Base-by-base conservation (phyloP, 1,139 yeast species). In the Protomyces lactucae-debilis region DNA sequence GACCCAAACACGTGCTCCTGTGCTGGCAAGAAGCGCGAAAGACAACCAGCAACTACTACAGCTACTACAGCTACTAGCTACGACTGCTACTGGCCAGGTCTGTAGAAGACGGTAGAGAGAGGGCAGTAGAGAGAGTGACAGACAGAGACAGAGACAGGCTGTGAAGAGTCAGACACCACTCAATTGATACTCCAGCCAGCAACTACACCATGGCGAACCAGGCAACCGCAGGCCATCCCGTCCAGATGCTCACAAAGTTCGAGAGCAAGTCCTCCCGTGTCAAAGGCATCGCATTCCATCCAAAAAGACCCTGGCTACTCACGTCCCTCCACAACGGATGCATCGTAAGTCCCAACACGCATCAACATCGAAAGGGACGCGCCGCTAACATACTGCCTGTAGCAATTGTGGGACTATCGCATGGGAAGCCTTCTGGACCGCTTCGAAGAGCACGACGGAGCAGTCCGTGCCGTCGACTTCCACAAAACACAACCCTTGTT, bases 181-280 rank as follows among this genome's bases (percentile, higher is more conserved):
- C 32, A 28, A 28, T 6, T 28, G 32, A 28, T 28, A 28, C 32
- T 28, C 8, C 8, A 28, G 32, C 32, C 32, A 28, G 32, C 48
- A n/a, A 43, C 1, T 6, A 43, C 21, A 10, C 18, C 48, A 43
- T 18, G 23, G 18, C 18, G 25, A 18, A 16, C 10, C 14, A 18
- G 8, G 23, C 48, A 18, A 10, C 48, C 37, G 60, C 40, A 45
- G 45, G 46, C 16, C 54, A 32, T 18, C n/a, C 60, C 23, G 35
- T 56, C 53, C 53, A 39, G 14, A 52, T 59, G 52, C 57, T 52
- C 51, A 59, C 63, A 25, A 59, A 85, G 86, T 95, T 95, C 78
- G 99, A 95, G 80, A 91, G 98, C 73, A 95, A 95, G 83, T 92
- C 98, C 71, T 90, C 98, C 65, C 83, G 99, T 82, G 98, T 98